Conservation (phyloP, 352 stramenopile species). For the Peronospora farinosa region DNA sequence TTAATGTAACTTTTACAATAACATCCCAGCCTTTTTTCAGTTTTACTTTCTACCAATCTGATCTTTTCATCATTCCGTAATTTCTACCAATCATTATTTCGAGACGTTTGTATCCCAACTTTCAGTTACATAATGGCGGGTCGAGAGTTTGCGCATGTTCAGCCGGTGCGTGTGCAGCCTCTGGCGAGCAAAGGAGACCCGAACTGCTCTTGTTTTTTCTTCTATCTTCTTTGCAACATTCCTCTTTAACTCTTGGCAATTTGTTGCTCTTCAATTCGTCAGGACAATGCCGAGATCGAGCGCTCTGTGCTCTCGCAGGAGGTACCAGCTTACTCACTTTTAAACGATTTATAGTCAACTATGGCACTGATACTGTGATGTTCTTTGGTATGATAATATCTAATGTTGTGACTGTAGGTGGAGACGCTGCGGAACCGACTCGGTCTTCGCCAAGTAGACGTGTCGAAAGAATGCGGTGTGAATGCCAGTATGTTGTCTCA, state of each 20-base stretch:
- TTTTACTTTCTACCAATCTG: constrained; percentile 8
- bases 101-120: no score
- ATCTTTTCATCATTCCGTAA: not conserved
- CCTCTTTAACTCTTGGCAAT: constrained; percentile 9
- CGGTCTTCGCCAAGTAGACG: constrained; percentile 70
- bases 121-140: constrained; percentile 31
- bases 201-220: not conserved
- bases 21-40: not conserved
- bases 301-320: constrained; percentile 73
- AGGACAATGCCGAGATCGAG: constrained; percentile 85
- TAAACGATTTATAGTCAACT: not conserved
- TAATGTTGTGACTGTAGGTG: constrained; percentile 32
- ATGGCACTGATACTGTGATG: constrained; percentile 3
- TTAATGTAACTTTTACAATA: constrained; percentile 9
- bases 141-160: constrained; percentile 73
- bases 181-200: not conserved
- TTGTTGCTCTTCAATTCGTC: constrained; percentile 1
- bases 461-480: constrained; percentile 81
- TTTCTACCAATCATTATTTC: constrained; percentile 28
- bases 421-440: constrained; percentile 67
- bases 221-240: constrained; percentile 7
- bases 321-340: constrained; percentile 13
- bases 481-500: constrained; percentile 84
- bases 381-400: not conserved
- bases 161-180: constrained; percentile 41